Base-by-base conservation (phyloP, 371 early-diverging fungal genomes). In the Circinella umbellata region DNA sequence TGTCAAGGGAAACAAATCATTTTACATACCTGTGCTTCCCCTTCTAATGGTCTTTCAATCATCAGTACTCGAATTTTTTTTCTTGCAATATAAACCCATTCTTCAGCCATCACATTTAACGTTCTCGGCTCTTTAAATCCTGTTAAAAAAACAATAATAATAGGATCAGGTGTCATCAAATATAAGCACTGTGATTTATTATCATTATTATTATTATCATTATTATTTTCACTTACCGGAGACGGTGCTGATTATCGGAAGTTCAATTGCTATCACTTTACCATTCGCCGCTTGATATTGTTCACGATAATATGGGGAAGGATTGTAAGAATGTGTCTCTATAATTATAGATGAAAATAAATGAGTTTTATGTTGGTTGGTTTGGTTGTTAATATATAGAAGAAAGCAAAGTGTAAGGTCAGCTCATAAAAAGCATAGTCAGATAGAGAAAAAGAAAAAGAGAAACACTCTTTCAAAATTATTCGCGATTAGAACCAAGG, bases 241-340 rank as follows among this genome's bases (percentile, higher is more conserved):
- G 13, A 85, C 76, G 17, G 82, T 84, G 11, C 78, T 78, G 47
- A 88, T 80, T 27, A 76, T 72, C 18, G 84, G 84, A 66, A 73
- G 72, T 63, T 89, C 89, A 62, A 88, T 80, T 49, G 80, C 74
- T 47, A 89, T 82, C 10, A 84, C 85, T 60, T 88, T 89, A 35
- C 85, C 84, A 61, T 84, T 86, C 4, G 86, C 73, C 34, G 86
- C 80, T 70, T 82, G 83, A 61, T 72, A 88, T 75, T 89, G 89
- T 36, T 81, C 86, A 62, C 77, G 80, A 63, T 77, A 89, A 71
- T 88, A 89, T 35, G 89, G 89, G 49, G 89, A 89, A 1, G 82
- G 80, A 35, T 77, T 85, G 73, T 86, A 83, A 42, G 84, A 84
- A 71, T 89, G 89, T 10, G 88, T 81, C 36, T 89, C 89, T 89